A percentile compares a stretch with the other conserved stretches of the same genome.
Evolutionary conservation across 2,329 filamentous ascomycete species (phyloP).

Genomic region (Capronia coronata): DNA sequence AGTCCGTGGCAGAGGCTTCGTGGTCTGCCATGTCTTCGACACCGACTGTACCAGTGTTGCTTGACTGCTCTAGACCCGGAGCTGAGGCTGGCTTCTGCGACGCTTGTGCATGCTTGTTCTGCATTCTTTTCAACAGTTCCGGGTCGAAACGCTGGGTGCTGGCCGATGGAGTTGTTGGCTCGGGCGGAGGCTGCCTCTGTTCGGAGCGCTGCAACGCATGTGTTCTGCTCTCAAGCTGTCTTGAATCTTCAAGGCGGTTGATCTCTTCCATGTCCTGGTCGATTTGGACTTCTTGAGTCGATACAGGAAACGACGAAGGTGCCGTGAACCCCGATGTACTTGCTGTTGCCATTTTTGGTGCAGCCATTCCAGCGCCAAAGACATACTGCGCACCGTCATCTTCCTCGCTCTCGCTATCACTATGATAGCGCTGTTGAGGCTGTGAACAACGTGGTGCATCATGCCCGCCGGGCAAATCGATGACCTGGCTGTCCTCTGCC

Average conservation of each 20-base stretch:
- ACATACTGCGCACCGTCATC: conserved; percentile 19
- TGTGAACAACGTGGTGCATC: neutral
- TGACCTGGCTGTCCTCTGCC: neutral
- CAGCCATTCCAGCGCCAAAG: conserved; percentile 11
- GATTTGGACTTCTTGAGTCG: neutral
- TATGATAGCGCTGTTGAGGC: neutral
- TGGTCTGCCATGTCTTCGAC: conserved; percentile 6
- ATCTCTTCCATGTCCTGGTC: conserved; percentile 11
- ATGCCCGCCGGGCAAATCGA: conserved; percentile 3
- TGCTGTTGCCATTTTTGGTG: neutral
- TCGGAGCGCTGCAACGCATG: conserved; percentile 1
- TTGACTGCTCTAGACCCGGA: conserved; percentile 2
- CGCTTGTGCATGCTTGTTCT: conserved; percentile 2
- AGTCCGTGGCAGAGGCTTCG: conserved; percentile 5
- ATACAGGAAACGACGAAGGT: neutral
- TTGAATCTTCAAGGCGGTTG: conserved; percentile 13
- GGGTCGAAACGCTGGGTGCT: conserved; percentile 4
- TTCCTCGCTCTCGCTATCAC: conserved; percentile 20
- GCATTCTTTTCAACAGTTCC: conserved; percentile 7
- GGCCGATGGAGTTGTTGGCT: neutral
- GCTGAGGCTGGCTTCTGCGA: conserved; percentile 2
- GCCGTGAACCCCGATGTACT: neutral
- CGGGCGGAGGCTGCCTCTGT: too few relatives aligned
- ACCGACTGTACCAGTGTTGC: conserved; percentile 1
- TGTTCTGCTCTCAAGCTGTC: conserved; percentile 3